These are phyloP conservation scores for Russula emetica DNA, from an alignment of 768 basidiomycete genomes.

Conservation along the genomic window DNA sequence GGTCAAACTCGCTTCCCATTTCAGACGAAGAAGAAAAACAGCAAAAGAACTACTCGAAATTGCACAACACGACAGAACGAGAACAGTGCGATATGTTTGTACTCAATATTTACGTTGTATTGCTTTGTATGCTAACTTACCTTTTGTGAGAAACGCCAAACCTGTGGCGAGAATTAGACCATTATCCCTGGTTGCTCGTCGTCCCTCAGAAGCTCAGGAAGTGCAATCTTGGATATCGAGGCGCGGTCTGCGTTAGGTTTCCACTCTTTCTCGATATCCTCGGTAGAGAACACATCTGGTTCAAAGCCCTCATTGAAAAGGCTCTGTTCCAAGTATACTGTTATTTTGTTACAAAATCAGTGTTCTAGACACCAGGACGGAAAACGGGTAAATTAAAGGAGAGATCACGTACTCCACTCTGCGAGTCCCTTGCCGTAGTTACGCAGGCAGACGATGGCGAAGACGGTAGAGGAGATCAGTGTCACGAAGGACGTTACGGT, in stretches of 20 bases:
- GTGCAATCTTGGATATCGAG: conserved; percentile 13
- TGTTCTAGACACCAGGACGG: neutral
- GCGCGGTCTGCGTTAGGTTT: conserved; percentile 20
- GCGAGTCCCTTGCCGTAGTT: conserved; percentile 54
- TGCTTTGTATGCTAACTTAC: neutral
- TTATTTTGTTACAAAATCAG: neutral
- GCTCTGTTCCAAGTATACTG: conserved; percentile 17
- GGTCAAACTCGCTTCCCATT: too few species aligned
- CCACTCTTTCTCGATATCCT: conserved; percentile 20
- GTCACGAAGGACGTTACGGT: conserved; percentile 41
- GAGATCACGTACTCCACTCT: conserved; percentile 47
- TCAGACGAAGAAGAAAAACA: too few species aligned
- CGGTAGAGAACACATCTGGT: conserved; percentile 16
- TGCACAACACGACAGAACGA: too few species aligned
- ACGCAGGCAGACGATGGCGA: conserved; percentile 47
- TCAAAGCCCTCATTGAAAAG: conserved; percentile 16
- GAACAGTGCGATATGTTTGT: too few species aligned
- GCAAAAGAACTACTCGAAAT: too few species aligned
- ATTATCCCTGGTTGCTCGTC: neutral
- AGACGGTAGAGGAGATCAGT: conserved; percentile 38
- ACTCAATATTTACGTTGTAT: too few species aligned
- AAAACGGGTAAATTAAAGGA: neutral
- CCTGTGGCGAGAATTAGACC: neutral
- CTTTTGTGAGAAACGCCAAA: neutral
- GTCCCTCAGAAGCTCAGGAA: conserved; percentile 11